phyloP scores from a whole-genome alignment of 2,329 filamentous ascomycete genomes.

The Periconia sp. region DNA sequence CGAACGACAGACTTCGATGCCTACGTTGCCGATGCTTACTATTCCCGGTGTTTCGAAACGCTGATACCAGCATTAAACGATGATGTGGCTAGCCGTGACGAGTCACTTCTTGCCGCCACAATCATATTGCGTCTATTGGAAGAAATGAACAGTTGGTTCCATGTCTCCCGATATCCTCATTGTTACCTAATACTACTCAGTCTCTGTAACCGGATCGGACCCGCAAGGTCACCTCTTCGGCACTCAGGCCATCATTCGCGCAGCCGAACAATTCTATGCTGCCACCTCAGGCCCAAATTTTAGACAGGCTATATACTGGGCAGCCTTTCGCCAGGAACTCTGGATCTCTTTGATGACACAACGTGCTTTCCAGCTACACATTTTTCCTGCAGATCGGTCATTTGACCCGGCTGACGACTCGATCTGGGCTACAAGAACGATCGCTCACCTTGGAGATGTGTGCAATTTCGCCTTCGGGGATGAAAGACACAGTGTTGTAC shows the following conservation, averaged over 20 bases:
- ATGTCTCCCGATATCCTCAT: background rate
- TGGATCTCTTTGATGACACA: slow-evolving; percentile 43
- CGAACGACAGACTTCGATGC: slow-evolving; percentile 43
- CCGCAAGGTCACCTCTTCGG: slow-evolving; percentile 43
- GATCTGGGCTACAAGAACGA: slow-evolving; percentile 47
- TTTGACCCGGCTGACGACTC: slow-evolving; percentile 44
- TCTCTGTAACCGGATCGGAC: slow-evolving; percentile 38
- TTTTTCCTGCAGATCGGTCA: slow-evolving; percentile 43
- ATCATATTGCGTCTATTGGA: slow-evolving; percentile 46
- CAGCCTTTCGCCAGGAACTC: slow-evolving; percentile 41
- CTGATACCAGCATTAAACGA: slow-evolving; percentile 45
- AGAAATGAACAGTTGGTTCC: slow-evolving; percentile 40
- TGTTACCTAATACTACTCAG: background rate
- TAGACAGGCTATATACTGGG: slow-evolving; percentile 42
- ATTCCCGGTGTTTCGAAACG: slow-evolving; percentile 44
- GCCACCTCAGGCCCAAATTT: slow-evolving; percentile 34
- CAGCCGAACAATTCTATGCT: slow-evolving; percentile 36
- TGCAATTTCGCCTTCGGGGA: slow-evolving; percentile 41
- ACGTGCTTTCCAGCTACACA: slow-evolving; percentile 38
- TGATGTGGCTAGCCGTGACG: slow-evolving; percentile 43
- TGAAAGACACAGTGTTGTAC: slow-evolving; percentile 30
- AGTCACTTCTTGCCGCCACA: slow-evolving; percentile 45
- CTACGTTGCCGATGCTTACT: slow-evolving; percentile 46
- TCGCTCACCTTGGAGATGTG: slow-evolving; percentile 41
- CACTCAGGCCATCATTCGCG: slow-evolving; percentile 41